These are phyloP conservation scores for Mycena rosella DNA, from an alignment of 768 basidiomycete genomes.

Conservation along the genomic window DNA sequence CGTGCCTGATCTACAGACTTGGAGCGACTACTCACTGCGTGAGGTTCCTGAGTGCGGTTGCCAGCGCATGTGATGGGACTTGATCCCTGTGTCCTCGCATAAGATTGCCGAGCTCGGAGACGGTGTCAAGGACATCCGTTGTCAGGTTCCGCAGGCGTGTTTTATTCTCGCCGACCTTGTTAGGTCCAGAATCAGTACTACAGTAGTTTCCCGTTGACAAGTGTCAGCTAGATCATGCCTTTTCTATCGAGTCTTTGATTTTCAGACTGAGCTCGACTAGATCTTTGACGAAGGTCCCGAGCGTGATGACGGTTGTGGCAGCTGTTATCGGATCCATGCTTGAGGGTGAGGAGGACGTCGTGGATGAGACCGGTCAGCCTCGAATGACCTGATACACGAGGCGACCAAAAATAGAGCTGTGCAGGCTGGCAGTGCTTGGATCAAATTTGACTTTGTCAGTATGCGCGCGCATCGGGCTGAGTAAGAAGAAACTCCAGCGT, in stretches of 20 bases:
- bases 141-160: not conserved
- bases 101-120: constrained; percentile 8
- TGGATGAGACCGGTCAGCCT: no score
- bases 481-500: no score
- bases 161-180: constrained; percentile 17
- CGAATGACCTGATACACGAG: no score
- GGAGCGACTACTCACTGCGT: constrained; percentile 18
- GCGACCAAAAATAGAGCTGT: no score
- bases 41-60: not conserved
- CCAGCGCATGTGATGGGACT: constrained; percentile 14
- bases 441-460: no score
- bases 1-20: no score
- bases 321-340: not conserved
- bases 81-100: not conserved
- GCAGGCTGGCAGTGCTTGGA: no score
- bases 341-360: no score
- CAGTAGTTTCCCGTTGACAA: no score
- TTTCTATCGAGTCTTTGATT: not conserved
- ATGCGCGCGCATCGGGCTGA: no score
- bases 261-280: not conserved
- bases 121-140: constrained; percentile 6
- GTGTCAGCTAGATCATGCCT: no score
- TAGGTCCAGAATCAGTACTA: constrained; percentile 5
- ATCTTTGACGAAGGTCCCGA: constrained; percentile 6
- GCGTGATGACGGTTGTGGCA: constrained; percentile 2